Percentiles rank a stretch among this genome's conserved stretches.
Evolutionary conservation across 495 filamentous ascomycete genomes (phyloP).

Genomic region (Oidiodendron maius): DNA sequence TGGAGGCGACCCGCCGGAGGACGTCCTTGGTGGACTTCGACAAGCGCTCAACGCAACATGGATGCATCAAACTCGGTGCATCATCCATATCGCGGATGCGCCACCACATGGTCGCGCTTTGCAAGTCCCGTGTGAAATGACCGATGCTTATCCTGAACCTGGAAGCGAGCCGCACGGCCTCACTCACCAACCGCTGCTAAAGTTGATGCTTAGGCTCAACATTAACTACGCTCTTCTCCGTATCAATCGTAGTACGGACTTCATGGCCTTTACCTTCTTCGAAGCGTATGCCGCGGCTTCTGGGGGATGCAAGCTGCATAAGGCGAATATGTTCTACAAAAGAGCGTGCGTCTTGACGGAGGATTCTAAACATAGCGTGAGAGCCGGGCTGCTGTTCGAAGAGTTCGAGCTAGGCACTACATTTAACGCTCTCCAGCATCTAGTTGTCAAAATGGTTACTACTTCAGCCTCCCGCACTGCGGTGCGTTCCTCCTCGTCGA

Average conservation of each 20-base stretch:
- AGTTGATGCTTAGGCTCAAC: conserved; percentile 22
- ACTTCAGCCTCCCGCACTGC: conserved; percentile 28
- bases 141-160: conserved; percentile 22
- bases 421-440: conserved; percentile 22
- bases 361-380: background rate
- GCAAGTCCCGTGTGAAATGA: too few species aligned
- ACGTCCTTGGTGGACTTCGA: too few species aligned
- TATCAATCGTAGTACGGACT: conserved; percentile 26
- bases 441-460: conserved; percentile 29
- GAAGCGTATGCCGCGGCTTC: conserved; percentile 18
- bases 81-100: too few species aligned
- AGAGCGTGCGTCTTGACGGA: background rate
- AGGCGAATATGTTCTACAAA: conserved; percentile 21
- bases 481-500: conserved; percentile 11
- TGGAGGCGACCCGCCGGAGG: too few species aligned
- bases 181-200: conserved; percentile 23
- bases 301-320: conserved; percentile 21
- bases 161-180: conserved; percentile 30
- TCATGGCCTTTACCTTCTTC: conserved; percentile 27
- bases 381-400: conserved; percentile 21
- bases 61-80: too few species aligned
- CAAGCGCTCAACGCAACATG: too few species aligned
- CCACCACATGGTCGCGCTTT: too few species aligned
- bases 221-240: conserved; percentile 33
- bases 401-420: conserved; percentile 26